phyloP scores from a whole-genome alignment of 306 rosid species.

The Begonia loranthoides region DNA sequence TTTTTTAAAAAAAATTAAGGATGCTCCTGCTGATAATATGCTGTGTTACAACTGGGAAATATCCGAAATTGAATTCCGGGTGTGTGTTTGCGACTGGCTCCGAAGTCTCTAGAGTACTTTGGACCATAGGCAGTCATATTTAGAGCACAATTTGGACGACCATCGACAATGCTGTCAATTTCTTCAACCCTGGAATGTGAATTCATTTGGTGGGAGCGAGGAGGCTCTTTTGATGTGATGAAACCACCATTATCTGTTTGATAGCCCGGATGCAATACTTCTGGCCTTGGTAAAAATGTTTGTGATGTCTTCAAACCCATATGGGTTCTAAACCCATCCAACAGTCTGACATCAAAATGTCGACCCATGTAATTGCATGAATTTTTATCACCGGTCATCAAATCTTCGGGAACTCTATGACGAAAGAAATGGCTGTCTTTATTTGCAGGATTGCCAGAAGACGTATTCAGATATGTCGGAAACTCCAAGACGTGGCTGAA shows the following conservation, averaged over 20 bases:
- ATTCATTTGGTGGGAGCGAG: slow-evolving; percentile 9
- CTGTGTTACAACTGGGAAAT: slow-evolving; percentile 14
- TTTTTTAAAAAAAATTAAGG: slow-evolving; percentile 11
- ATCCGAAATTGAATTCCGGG: slow-evolving; percentile 15
- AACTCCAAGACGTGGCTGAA: slow-evolving; percentile 14
- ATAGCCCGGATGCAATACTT: slow-evolving; percentile 14
- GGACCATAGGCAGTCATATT: slow-evolving; percentile 12
- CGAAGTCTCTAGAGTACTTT: slow-evolving; percentile 17
- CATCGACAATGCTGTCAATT: slow-evolving; percentile 25
- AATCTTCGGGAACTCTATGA: slow-evolving; percentile 15
- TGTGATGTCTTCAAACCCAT: slow-evolving; percentile 4
- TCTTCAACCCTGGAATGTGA: slow-evolving; percentile 17
- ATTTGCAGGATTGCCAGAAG: slow-evolving; percentile 15
- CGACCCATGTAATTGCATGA: slow-evolving; percentile 11
- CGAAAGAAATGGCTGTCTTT: slow-evolving; percentile 12
- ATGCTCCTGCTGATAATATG: slow-evolving; percentile 17
- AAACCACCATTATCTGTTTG: slow-evolving; percentile 13
- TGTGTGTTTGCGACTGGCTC: slow-evolving; percentile 11
- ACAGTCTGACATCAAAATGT: slow-evolving; percentile 14
- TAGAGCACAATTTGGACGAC: slow-evolving; percentile 16
- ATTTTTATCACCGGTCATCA: too few species aligned
- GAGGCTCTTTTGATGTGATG: too few species aligned
- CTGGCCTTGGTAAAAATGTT: slow-evolving; percentile 12
- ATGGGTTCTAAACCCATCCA: slow-evolving; percentile 11
- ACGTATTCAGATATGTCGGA: slow-evolving; percentile 13